Percentiles rank a stretch among this genome's conserved stretches.
Evolutionary conservation across 2,329 filamentous ascomycete genomes (phyloP).

Genomic region (Dothideomycetes sp.): DNA sequence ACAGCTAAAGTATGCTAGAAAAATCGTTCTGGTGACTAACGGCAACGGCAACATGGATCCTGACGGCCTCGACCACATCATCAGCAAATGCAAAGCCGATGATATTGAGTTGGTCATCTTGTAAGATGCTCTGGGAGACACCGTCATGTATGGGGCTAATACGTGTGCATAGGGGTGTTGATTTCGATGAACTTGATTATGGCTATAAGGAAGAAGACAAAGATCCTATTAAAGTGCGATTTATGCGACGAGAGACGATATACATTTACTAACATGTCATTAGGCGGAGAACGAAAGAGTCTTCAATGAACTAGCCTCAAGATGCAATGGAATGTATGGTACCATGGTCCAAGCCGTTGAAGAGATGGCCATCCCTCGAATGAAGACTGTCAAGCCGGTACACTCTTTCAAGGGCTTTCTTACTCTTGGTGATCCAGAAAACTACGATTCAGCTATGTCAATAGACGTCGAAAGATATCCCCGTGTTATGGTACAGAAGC

Average conservation of each 20-base stretch:
- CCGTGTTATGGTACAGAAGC: constrained; percentile 66
- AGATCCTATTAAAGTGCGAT: constrained; percentile 52
- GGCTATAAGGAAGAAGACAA: constrained; percentile 92
- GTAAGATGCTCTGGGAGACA: constrained; percentile 40
- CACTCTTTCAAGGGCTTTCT: constrained; percentile 71
- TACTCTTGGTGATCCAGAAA: constrained; percentile 66
- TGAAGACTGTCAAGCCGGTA: constrained; percentile 68
- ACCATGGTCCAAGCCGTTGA: constrained; percentile 79
- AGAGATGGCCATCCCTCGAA: constrained; percentile 64
- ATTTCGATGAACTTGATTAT: constrained; percentile 86
- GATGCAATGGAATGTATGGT: constrained; percentile 66
- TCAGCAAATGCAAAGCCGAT: constrained; percentile 62
- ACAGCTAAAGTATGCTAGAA: constrained; percentile 70
- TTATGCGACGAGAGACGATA: neutral
- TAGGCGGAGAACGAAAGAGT: constrained; percentile 63
- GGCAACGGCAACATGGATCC: constrained; percentile 63
- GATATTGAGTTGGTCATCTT: constrained; percentile 71
- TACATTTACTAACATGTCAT: neutral
- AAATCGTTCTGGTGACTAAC: constrained; percentile 79
- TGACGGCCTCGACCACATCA: constrained; percentile 61
- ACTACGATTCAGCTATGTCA: constrained; percentile 63
- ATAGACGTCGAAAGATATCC: constrained; percentile 91
- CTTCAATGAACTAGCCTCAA: constrained; percentile 55
- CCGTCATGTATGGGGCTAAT: neutral
- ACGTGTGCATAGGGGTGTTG: constrained; percentile 57